A percentile compares a stretch with the other conserved stretches of the same genome.
Evolutionary conservation across 768 basidiomycete genomes (phyloP).

Genomic region (Xerocomellus intermedius): DNA sequence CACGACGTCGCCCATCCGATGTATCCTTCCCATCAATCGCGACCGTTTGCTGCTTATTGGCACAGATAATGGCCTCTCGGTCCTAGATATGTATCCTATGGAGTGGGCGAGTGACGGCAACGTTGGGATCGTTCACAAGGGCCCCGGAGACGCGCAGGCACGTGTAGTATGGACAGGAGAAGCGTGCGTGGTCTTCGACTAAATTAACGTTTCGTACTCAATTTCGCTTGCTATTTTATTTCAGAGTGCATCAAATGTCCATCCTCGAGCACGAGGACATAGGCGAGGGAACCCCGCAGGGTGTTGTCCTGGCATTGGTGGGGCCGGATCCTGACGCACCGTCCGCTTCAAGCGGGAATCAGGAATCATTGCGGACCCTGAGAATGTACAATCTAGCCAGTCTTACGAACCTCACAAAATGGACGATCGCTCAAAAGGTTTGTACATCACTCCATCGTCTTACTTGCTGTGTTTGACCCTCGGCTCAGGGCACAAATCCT

Average conservation of each 20-base stretch:
- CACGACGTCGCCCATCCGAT: conserved; percentile 69
- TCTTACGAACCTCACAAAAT: conserved; percentile 70
- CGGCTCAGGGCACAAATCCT: conserved; percentile 52
- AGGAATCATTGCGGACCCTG: conserved; percentile 53
- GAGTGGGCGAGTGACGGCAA: conserved; percentile 53
- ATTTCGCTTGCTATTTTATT: neutral
- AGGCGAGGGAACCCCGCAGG: conserved; percentile 60
- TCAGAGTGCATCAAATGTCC: conserved; percentile 75
- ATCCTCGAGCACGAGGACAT: conserved; percentile 62
- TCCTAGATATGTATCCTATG: conserved; percentile 79
- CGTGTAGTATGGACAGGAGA: conserved; percentile 76
- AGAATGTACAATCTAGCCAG: conserved; percentile 86
- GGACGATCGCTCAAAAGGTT: conserved; percentile 69
- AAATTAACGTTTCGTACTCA: neutral
- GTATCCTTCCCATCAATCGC: conserved; percentile 66
- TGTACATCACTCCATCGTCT: conserved; percentile 1
- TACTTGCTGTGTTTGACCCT: conserved; percentile 8
- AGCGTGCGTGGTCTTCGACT: conserved; percentile 44
- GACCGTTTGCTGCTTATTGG: conserved; percentile 73
- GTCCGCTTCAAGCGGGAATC: conserved; percentile 42
- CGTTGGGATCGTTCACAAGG: conserved; percentile 44
- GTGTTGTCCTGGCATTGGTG: conserved; percentile 75
- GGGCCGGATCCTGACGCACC: conserved; percentile 56
- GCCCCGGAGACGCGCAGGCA: conserved; percentile 70
- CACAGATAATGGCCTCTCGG: conserved; percentile 76